These are phyloP conservation scores for Stentor coeruleus DNA, from an alignment of 73 alveolate species.

Conservation along the genomic window DNA sequence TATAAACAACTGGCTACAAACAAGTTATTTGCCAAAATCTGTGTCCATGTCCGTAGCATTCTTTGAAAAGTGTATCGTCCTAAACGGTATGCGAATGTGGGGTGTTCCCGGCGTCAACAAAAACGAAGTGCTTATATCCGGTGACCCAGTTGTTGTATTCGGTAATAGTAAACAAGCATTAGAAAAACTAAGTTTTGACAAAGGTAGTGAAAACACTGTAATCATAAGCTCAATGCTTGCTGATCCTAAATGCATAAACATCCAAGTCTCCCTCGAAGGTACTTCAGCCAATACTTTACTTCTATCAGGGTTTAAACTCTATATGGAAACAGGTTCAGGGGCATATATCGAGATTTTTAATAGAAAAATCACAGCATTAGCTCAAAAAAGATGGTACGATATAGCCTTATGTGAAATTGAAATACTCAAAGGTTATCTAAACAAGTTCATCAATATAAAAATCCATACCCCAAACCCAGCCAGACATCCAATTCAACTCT, in stretches of 20 bases:
- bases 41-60: constrained; percentile 43
- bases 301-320: not conserved
- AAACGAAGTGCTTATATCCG: constrained; percentile 4
- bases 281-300: not conserved
- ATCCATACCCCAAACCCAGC: constrained; percentile 28
- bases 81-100: constrained; percentile 21
- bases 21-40: constrained; percentile 32
- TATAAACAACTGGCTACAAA: not conserved
- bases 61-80: constrained; percentile 35
- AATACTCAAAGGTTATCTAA: constrained; percentile 30
- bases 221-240: not conserved
- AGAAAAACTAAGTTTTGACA: constrained; percentile 16
- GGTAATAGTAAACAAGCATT: constrained; percentile 5
- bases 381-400: constrained; percentile 34
- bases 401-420: constrained; percentile 47
- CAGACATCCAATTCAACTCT: constrained; percentile 33
- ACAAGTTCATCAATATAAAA: constrained; percentile 27
- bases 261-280: constrained; percentile 11
- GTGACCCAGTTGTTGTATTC: constrained; percentile 1
- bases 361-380: not conserved
- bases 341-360: constrained; percentile 4
- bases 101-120: constrained; percentile 17
- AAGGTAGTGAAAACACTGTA: not conserved
- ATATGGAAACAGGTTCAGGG: constrained; percentile 7
- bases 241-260: not conserved